These are phyloP conservation scores for Diplotaxis tenuifolia DNA, from an alignment of 345 rosid species.

Conservation along the genomic window DNA sequence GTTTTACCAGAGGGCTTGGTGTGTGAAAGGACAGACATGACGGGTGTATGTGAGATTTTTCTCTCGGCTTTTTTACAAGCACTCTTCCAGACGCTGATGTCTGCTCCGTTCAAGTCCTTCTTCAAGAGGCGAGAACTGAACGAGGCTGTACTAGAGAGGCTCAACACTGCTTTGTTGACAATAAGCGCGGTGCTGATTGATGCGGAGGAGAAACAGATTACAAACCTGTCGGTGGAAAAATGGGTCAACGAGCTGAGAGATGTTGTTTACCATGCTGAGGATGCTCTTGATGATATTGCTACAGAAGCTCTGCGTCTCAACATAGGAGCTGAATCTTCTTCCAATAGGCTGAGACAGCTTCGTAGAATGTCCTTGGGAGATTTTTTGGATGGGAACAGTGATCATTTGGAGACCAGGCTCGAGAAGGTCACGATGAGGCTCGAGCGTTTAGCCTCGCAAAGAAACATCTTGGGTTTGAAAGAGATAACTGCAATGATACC, in stretches of 20 bases:
- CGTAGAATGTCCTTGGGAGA: constrained; percentile 23
- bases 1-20: background rate
- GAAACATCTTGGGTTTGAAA: constrained; percentile 31
- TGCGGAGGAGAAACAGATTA: constrained; percentile 44
- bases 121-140: constrained; percentile 25
- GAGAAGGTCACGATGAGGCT: constrained; percentile 31
- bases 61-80: constrained; percentile 34
- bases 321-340: constrained; percentile 26
- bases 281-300: constrained; percentile 36
- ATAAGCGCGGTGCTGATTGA: constrained; percentile 36
- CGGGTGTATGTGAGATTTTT: background rate
- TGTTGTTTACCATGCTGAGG: constrained; percentile 41
- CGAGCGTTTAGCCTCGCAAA: constrained; percentile 30
- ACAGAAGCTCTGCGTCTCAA: constrained; percentile 34
- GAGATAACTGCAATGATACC: constrained; percentile 14
- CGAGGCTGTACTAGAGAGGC: constrained; percentile 31
- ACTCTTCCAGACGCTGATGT: constrained; percentile 30
- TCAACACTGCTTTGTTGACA: constrained; percentile 29
- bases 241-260: constrained; percentile 41
- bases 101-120: constrained; percentile 15
- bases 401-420: constrained; percentile 32
- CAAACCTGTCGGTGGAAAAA: constrained; percentile 27
- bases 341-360: constrained; percentile 10
- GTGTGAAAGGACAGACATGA: constrained; percentile 9
- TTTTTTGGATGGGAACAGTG: constrained; percentile 25